Evolutionary conservation across 2,329 filamentous ascomycete species (phyloP).

Genomic region (Penicillium polonicum): DNA sequence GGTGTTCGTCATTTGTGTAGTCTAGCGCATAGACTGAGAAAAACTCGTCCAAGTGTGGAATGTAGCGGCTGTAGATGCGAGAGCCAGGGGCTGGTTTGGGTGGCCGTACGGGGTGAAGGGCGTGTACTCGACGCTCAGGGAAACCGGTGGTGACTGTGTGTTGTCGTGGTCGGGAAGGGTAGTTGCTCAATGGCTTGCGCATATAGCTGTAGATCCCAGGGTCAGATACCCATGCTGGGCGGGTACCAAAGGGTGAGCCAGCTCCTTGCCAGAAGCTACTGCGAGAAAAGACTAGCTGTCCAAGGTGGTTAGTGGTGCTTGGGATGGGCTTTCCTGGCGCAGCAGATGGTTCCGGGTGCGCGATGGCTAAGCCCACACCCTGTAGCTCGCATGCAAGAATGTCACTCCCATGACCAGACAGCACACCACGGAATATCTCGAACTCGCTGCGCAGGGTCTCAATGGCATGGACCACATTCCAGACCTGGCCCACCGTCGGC

Average conservation of each 20-base stretch:
- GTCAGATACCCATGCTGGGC: slow-evolving; percentile 59
- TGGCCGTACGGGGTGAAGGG: slow-evolving; percentile 67
- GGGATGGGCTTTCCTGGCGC: slow-evolving; percentile 39
- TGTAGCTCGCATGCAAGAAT: slow-evolving; percentile 31
- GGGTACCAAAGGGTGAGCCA: slow-evolving; percentile 63
- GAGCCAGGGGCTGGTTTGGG: slow-evolving; percentile 65
- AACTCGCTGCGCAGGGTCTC: slow-evolving; percentile 32
- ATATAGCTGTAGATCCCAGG: slow-evolving; percentile 28
- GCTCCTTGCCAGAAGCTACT: slow-evolving; percentile 67
- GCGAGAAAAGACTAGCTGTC: slow-evolving; percentile 50
- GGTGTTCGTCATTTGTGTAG: slow-evolving; percentile 61
- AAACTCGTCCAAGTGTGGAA: slow-evolving; percentile 70
- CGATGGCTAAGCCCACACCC: slow-evolving; percentile 43
- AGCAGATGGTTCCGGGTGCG: slow-evolving; percentile 42
- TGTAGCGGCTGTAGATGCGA: slow-evolving; percentile 73
- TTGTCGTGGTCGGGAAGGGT: slow-evolving; percentile 27
- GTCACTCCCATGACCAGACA: slow-evolving; percentile 31
- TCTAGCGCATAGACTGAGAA: slow-evolving; percentile 75
- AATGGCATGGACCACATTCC: slow-evolving; percentile 42
- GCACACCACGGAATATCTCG: slow-evolving; percentile 37
- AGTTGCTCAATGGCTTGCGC: slow-evolving; percentile 21
- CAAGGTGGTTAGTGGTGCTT: slow-evolving; percentile 33
- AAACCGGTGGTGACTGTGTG: slow-evolving; percentile 48
- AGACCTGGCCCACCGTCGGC: slow-evolving; percentile 40
- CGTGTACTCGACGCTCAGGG: slow-evolving; percentile 51